Base-by-base conservation (phyloP, 371 early-diverging fungal species). In the Rhizomucor pusillus region DNA sequence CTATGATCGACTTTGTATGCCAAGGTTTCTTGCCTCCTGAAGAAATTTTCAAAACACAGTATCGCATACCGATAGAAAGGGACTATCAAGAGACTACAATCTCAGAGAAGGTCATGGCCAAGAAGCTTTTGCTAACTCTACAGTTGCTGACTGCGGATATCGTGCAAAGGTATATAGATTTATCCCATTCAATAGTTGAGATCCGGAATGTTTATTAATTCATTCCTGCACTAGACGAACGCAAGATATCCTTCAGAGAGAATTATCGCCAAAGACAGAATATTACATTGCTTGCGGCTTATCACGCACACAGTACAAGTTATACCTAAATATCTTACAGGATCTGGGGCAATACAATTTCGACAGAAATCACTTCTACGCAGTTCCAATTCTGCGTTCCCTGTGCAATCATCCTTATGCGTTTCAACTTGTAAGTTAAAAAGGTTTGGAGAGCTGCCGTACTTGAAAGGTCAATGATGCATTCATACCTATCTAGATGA, bases 351-450 rank as follows among this genome's bases (percentile, higher is more conserved):
- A 12, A 1, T 18, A 6, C 0, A 34, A 50, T 13, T 39, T 34
- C 0, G 29, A 24, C n/a, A 43, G 22, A 29, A 20, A 11, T n/a
- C 56, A 62, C 12, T 18, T 75, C 22, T 36, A 52, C 5, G 46
- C 35, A 33, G 20, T 71, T 3, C 24, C 57, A 2, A 29, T 71
- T 11, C 57, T 88, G n/a, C 50, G 77, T 40, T 69, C 71, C 2
- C 75, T 90, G 1, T 90, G 90, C 61, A 89, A 88, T 45, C 91
- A 90, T 62, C 92, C 91, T 1, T 67, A 77, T 1, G 71, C 85
- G 2, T 77, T 81, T n/a, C 39, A 57, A 47, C 62, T 67, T 51
- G 84, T 77, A 36, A 22, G 52, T 20, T 13, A 22, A 40, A 34
- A 9, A 37, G 37, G 14, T 37, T 37, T 11, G 9, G 14, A 14